A percentile compares a stretch with the other conserved stretches of the same genome.
Evolutionary conservation across 2,329 filamentous ascomycete species (phyloP).

Genomic region (Juglanconis oblonga): DNA sequence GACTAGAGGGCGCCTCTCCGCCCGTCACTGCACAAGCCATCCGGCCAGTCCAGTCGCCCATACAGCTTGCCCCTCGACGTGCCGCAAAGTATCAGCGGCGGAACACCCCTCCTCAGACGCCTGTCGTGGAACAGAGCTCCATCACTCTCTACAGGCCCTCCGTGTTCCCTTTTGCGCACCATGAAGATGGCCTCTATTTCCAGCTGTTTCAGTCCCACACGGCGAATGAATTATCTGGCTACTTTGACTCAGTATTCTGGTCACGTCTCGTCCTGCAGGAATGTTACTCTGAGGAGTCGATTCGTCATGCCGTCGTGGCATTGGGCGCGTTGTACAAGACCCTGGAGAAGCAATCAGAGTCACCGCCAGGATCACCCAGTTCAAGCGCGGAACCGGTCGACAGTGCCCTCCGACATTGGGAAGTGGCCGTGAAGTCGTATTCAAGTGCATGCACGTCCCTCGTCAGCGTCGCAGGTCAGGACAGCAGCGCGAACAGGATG

Average conservation of each 20-base stretch:
- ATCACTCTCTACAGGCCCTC: constrained; percentile 42
- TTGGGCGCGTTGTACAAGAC: constrained; percentile 67
- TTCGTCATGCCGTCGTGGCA: constrained; percentile 64
- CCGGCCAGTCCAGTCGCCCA: constrained; percentile 21
- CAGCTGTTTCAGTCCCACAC: constrained; percentile 60
- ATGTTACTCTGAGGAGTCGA: constrained; percentile 58
- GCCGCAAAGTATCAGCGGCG: constrained; percentile 29
- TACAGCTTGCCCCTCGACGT: constrained; percentile 20
- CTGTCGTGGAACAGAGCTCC: constrained; percentile 20
- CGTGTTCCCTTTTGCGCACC: constrained; percentile 44
- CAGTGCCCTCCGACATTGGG: constrained; percentile 50
- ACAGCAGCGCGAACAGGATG: constrained; percentile 45
- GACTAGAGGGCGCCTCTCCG: constrained; percentile 16
- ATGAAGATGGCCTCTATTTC: constrained; percentile 57
- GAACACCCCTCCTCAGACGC: constrained; percentile 34
- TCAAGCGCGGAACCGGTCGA: constrained; percentile 31
- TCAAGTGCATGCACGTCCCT: constrained; percentile 53
- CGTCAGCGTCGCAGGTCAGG: constrained; percentile 39
- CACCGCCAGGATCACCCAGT: constrained; percentile 45
- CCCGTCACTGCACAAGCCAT: constrained; percentile 19
- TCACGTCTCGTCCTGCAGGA: constrained; percentile 59
- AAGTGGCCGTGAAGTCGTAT: constrained; percentile 59
- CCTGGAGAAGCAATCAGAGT: constrained; percentile 54
- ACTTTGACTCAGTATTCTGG: constrained; percentile 67
- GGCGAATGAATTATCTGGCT: constrained; percentile 61